Evolutionary conservation across 768 basidiomycete genomes (phyloP).

Genomic region (Auricularia sp.): DNA sequence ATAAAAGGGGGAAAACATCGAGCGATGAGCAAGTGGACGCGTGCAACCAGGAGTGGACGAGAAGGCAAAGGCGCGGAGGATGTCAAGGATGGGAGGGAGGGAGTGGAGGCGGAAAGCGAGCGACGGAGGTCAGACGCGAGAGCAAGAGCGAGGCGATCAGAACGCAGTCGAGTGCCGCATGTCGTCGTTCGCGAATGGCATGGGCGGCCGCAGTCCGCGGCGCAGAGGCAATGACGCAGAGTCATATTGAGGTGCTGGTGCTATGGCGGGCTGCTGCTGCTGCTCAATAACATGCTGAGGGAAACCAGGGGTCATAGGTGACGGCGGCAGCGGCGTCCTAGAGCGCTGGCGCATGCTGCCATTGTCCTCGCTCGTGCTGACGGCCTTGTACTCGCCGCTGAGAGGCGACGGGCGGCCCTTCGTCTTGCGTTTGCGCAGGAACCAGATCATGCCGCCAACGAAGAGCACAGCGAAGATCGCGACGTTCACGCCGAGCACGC

Average conservation of each 20-base stretch:
- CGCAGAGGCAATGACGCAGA: not conserved
- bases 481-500: conserved; percentile 68
- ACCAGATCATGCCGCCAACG: conserved; percentile 38
- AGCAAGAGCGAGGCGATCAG: not conserved
- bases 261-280: not conserved
- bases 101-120: not conserved
- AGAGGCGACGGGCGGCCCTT: not conserved
- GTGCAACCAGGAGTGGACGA: not conserved
- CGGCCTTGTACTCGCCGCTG: not conserved
- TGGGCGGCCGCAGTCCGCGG: not conserved
- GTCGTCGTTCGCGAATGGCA: not conserved
- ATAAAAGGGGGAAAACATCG: not conserved
- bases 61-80: not conserved
- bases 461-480: conserved; percentile 51
- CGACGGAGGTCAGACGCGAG: not conserved
- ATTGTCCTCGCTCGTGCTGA: not conserved
- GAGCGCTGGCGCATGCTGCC: not conserved
- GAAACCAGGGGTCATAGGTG: not conserved
- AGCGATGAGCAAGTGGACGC: not conserved
- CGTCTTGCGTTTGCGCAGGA: not conserved
- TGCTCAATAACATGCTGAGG: not conserved
- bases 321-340: not conserved
- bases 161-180: not conserved
- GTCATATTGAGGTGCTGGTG: not conserved
- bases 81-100: not conserved